phyloP scores from a whole-genome alignment of 371 early-diverging fungal species.

The Apophysomyces ossiformis region DNA sequence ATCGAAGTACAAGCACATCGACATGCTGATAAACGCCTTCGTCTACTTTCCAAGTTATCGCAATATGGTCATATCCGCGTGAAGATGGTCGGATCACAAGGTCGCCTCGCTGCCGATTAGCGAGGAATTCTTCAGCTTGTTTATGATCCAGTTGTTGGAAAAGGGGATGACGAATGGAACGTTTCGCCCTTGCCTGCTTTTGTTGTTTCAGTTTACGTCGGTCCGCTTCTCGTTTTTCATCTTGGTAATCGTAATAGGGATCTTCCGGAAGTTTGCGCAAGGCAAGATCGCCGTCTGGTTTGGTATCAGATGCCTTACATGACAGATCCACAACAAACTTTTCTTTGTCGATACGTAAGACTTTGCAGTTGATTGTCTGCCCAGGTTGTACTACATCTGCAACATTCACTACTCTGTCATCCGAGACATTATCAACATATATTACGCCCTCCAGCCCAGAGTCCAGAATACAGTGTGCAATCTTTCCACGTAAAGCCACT shows the following conservation, averaged over 20 bases:
- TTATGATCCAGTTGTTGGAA: constrained; percentile 77
- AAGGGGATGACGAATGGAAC: constrained; percentile 81
- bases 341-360: constrained; percentile 80
- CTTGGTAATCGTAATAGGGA: constrained; percentile 69
- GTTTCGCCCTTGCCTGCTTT: constrained; percentile 51
- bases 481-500: constrained; percentile 67
- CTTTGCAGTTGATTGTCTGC: constrained; percentile 74
- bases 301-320: constrained; percentile 55
- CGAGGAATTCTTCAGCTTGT: constrained; percentile 79
- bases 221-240: constrained; percentile 63
- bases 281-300: constrained; percentile 50
- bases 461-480: constrained; percentile 76
- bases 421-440: constrained; percentile 66
- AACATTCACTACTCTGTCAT: constrained; percentile 63
- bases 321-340: constrained; percentile 80
- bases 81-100: constrained; percentile 94
- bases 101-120: constrained; percentile 73
- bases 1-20: constrained; percentile 80
- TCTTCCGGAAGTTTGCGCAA: constrained; percentile 60
- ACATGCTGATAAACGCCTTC: constrained; percentile 89
- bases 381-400: constrained; percentile 67
- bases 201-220: constrained; percentile 53
- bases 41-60: constrained; percentile 93
- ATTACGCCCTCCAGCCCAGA: constrained; percentile 89
- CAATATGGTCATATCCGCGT: constrained; percentile 83